Percentiles rank a stretch among this genome's conserved stretches.
phyloP scores from a whole-genome alignment of 352 stramenopile species.

The Phytophthora idaei region DNA sequence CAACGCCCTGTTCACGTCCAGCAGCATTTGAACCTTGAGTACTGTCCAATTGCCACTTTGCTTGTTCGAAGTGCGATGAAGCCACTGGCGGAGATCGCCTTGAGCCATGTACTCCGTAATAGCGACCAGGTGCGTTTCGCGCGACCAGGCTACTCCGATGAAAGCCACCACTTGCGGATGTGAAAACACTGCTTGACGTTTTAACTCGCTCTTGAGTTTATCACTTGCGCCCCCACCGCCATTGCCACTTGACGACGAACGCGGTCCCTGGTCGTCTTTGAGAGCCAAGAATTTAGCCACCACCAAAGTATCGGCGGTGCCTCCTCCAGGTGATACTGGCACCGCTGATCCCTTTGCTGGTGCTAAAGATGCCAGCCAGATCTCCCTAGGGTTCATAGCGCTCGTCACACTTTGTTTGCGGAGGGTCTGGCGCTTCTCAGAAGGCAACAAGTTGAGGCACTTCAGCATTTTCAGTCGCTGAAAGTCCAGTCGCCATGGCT shows the following conservation, averaged over 20 bases:
- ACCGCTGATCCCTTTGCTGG: constrained; percentile 13
- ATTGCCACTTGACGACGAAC: constrained; percentile 19
- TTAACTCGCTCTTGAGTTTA: constrained; percentile 72
- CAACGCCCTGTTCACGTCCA: constrained; percentile 67
- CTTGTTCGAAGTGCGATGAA: constrained; percentile 51
- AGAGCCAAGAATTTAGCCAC: constrained; percentile 64
- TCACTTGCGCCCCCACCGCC: constrained; percentile 26
- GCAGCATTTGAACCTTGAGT: constrained; percentile 63
- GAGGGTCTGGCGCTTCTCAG: constrained; percentile 52
- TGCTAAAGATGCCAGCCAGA: constrained; percentile 64
- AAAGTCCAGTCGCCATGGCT: constrained; percentile 72
- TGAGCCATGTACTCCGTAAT: constrained; percentile 79
- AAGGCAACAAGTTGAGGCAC: constrained; percentile 51
- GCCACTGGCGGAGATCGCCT: constrained; percentile 72
- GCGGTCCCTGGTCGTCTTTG: constrained; percentile 26
- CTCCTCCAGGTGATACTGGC: constrained; percentile 28
- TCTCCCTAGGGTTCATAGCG: constrained; percentile 46
- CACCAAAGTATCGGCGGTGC: constrained; percentile 46
- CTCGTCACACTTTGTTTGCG: constrained; percentile 39
- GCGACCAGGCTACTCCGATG: constrained; percentile 74
- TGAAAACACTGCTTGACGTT: constrained; percentile 58
- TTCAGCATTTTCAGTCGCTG: constrained; percentile 64
- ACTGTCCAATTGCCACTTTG: constrained; percentile 57
- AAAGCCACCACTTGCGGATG: constrained; percentile 75
- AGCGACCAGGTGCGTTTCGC: constrained; percentile 64